These are phyloP conservation scores for Fusarium sp. DNA, from an alignment of 2,329 filamentous ascomycete species.

Conservation along the genomic window DNA sequence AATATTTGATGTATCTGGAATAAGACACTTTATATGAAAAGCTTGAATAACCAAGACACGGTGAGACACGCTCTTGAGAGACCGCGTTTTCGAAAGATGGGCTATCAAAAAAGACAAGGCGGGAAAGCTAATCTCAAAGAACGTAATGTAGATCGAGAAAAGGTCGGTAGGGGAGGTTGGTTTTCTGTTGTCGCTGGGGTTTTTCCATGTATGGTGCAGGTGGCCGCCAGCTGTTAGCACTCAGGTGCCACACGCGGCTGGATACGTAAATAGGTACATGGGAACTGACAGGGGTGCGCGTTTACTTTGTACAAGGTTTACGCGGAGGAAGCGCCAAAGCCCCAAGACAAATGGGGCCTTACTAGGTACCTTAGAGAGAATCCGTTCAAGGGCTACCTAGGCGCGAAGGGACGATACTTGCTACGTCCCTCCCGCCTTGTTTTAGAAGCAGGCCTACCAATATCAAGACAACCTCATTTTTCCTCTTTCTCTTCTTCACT, in stretches of 20 bases:
- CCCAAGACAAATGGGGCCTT: constrained; percentile 33
- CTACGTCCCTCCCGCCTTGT: constrained; percentile 35
- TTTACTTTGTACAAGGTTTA: constrained; percentile 47
- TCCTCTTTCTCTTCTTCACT: constrained; percentile 22
- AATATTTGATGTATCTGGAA: neutral
- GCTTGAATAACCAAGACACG: constrained; percentile 27
- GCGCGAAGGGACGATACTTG: constrained; percentile 39
- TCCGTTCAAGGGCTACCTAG: constrained; percentile 4
- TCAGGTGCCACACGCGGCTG: constrained; percentile 17
- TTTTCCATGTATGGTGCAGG: constrained; percentile 3
- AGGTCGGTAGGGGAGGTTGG: constrained; percentile 33
- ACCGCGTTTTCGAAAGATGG: constrained; percentile 19
- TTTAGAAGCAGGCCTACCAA: constrained; percentile 45
- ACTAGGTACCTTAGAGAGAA: constrained; percentile 37
- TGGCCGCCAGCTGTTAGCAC: constrained; percentile 24
- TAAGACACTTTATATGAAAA: constrained; percentile 28
- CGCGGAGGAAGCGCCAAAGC: constrained; percentile 45
- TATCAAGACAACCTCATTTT: constrained; percentile 37
- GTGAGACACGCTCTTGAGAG: constrained; percentile 20
- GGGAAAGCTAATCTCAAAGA: constrained; percentile 27
- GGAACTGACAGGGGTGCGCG: constrained; percentile 45
- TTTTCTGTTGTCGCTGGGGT: constrained; percentile 27
- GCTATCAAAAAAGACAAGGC: constrained; percentile 31
- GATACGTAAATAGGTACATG: constrained; percentile 24
- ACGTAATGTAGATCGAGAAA: constrained; percentile 19